Base-by-base conservation (phyloP, 208 protist species). In the Leishmania martiniquensis region DNA sequence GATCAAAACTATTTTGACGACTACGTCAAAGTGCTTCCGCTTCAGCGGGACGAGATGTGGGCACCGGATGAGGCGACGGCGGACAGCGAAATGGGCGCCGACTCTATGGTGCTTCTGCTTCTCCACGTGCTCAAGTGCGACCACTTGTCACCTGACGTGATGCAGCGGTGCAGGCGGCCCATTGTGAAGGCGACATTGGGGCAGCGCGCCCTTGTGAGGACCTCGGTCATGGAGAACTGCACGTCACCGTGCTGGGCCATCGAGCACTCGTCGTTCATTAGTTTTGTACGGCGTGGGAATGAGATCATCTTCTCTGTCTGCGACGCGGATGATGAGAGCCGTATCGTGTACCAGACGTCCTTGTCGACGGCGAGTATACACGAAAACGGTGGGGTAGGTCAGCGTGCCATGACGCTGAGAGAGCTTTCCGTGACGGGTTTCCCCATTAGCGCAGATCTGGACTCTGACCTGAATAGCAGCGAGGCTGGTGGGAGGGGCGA, bases 1-100 rank as follows among this genome's bases (percentile, higher is more conserved):
- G 94, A 96, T 77, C 87, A 97, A 68, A 89, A 86, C 80, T 97
- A 97, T 83, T 95, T 97, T 73, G 89, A 91, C 75, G 83, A 81
- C 67, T 87, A 91, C 69, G 90, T 95, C 4, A 88, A 89, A 77
- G 90, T 97, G 52, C 72, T 92, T 5, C 90, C 91, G 20, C 69
- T 92, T 15, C 85, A 89, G 70, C 84, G 87, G 69, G 91, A 91
- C 54, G 90, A 95, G 78, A 81, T 93, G 51, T 93, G 85, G 89
- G 80, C 82, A 22, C 73, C 84, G 9, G 87, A 89, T 9, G 86
- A 90, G 60, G 83, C 89, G 59, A 62, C 77, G 39, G 82, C 49
- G 74, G 45, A 67, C 75, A 54, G 55, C 52, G 86, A 73, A 34
- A 22, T 60, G 44, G 76, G 65, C 51, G 65, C 70, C 17, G 77